Conservation (phyloP, 139 green algal species). For the Pycnococcus provasolii region DNA sequence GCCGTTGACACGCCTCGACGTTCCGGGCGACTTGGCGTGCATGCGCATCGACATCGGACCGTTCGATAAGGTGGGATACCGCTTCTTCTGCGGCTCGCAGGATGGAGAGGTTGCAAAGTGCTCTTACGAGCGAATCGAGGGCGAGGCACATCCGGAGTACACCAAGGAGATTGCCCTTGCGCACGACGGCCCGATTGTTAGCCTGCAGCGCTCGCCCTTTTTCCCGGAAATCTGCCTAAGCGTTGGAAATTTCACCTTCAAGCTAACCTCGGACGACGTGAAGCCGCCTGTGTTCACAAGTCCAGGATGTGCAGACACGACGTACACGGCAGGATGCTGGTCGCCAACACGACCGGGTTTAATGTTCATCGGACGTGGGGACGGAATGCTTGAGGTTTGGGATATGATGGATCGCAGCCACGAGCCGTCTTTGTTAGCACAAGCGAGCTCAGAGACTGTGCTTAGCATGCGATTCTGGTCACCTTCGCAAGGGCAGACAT, state of each 20-base stretch:
- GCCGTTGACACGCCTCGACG: slow-evolving; percentile 38
- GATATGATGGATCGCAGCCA: slow-evolving; percentile 57
- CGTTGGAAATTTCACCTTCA: slow-evolving; percentile 63
- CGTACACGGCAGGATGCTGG: slow-evolving; percentile 58
- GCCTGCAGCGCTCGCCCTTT: slow-evolving; percentile 63
- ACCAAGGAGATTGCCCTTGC: slow-evolving; percentile 29
- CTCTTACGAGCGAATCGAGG: not conserved
- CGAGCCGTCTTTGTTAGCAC: slow-evolving; percentile 47
- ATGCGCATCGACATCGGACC: too few relatives aligned
- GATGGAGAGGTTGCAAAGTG: slow-evolving; percentile 48
- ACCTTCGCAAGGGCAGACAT: slow-evolving; percentile 14
- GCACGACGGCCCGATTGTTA: slow-evolving; percentile 46
- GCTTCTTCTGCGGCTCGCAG: slow-evolving; percentile 15
- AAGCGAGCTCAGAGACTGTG: slow-evolving; percentile 40
- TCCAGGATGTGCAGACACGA: slow-evolving; percentile 1
- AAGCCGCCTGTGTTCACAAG: slow-evolving; percentile 48
- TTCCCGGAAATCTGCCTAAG: slow-evolving; percentile 63
- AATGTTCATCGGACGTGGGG: slow-evolving; percentile 16
- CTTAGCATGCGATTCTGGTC: slow-evolving; percentile 48
- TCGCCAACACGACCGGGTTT: slow-evolving; percentile 59
- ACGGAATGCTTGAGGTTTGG: slow-evolving; percentile 32
- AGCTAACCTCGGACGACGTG: slow-evolving; percentile 42
- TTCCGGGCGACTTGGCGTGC: slow-evolving; percentile 11
- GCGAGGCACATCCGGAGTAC: slow-evolving; percentile 54
- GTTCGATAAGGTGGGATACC: not conserved